Evolutionary conservation across 306 rosid genomes (phyloP).

Genomic region (Medicago arabica): DNA sequence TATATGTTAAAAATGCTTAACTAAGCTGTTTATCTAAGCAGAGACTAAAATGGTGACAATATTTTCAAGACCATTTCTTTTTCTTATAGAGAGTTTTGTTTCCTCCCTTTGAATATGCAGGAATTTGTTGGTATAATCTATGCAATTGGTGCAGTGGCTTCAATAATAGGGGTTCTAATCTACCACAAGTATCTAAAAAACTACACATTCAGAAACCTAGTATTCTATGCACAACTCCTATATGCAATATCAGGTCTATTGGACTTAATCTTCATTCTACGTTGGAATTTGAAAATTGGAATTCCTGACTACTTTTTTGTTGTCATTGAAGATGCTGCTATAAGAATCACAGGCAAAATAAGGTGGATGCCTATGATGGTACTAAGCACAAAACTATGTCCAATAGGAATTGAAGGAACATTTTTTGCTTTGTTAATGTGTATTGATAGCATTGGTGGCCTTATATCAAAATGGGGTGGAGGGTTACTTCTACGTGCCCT

Average conservation of each 20-base stretch:
- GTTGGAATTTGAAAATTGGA: constrained; percentile 67
- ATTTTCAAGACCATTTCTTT: not conserved
- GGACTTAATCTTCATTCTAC: constrained; percentile 64
- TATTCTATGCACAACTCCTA: constrained; percentile 69
- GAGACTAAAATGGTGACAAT: not conserved
- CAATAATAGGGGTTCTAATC: constrained; percentile 71
- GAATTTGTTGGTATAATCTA: constrained; percentile 77
- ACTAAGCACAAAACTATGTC: constrained; percentile 70
- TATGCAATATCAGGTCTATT: constrained; percentile 64
- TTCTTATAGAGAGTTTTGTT: not conserved
- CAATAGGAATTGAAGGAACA: constrained; percentile 77
- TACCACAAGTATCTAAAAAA: constrained; percentile 79
- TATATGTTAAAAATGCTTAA: not conserved
- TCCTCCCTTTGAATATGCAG: constrained; percentile 42
- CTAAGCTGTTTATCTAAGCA: not conserved
- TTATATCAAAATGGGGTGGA: constrained; percentile 67
- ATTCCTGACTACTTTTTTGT: constrained; percentile 72
- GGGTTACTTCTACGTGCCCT: constrained; percentile 61
- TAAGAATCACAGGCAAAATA: constrained; percentile 51
- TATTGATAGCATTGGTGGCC: constrained; percentile 67
- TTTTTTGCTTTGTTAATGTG: constrained; percentile 76
- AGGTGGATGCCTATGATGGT: constrained; percentile 86
- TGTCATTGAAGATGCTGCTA: constrained; percentile 60
- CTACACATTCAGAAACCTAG: constrained; percentile 57
- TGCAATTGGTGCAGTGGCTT: constrained; percentile 77